Evolutionary conservation across 192 early-diverging fungal genomes (phyloP).

Genomic region (Diversispora eburnea): DNA sequence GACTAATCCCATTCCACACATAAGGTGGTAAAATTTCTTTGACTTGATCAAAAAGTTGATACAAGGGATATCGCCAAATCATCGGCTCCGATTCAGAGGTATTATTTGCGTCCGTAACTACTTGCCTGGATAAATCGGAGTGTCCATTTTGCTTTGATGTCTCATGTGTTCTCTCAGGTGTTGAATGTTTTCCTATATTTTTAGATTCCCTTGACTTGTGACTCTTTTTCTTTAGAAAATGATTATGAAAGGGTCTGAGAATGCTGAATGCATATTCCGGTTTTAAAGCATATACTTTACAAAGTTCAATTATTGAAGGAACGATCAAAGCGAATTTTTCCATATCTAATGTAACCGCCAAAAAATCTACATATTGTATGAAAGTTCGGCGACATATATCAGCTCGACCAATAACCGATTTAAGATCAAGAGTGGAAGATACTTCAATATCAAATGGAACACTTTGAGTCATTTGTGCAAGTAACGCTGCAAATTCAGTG

Average conservation of each 20-base stretch:
- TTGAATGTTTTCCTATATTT: too few relatives aligned
- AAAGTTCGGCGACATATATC: neutral
- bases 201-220: too few relatives aligned
- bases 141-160: too few relatives aligned
- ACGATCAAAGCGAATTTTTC: neutral
- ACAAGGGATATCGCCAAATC: constrained; percentile 41
- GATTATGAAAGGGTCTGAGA: neutral
- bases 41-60: constrained; percentile 29
- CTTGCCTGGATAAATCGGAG: too few relatives aligned
- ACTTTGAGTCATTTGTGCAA: constrained; percentile 52
- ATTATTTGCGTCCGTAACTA: neutral
- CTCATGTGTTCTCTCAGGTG: too few relatives aligned
- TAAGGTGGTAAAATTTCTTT: constrained; percentile 35
- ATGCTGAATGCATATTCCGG: constrained; percentile 17
- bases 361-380: constrained; percentile 9
- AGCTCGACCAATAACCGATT: neutral
- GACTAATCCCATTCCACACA: constrained; percentile 47
- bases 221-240: too few relatives aligned
- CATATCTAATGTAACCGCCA: neutral
- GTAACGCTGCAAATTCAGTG: constrained; percentile 50
- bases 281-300: neutral
- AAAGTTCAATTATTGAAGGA: neutral
- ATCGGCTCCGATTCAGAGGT: constrained; percentile 8
- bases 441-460: neutral
- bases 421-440: constrained; percentile 3